Evolutionary conservation across 345 rosid genomes (phyloP).

Genomic region (Durio zibethinus): DNA sequence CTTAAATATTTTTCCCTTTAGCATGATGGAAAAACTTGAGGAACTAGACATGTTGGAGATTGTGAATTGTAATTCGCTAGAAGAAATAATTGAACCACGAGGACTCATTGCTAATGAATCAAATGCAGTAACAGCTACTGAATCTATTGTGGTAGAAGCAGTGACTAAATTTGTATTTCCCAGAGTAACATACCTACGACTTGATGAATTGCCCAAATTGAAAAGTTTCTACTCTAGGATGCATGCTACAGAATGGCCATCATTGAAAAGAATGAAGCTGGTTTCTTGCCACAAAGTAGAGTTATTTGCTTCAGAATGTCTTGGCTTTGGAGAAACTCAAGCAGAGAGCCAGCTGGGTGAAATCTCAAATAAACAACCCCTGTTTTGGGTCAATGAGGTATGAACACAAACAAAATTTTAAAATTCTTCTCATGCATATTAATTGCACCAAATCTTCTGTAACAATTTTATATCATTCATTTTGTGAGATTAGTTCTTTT

Average conservation of each 20-base stretch:
- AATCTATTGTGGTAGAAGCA: not conserved
- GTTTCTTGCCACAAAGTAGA: not conserved
- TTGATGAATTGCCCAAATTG: not conserved
- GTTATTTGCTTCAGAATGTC: constrained; percentile 5
- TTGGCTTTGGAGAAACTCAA: not conserved
- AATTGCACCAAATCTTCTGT: not conserved
- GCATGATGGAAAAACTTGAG: not conserved
- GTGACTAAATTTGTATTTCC: not conserved
- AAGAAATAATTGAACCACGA: not conserved
- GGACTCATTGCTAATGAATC: not conserved
- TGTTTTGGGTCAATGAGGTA: too few species aligned
- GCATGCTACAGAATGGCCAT: constrained; percentile 18
- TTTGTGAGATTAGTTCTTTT: too few species aligned
- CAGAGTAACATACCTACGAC: not conserved
- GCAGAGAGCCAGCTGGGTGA: not conserved
- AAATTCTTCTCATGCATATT: not conserved
- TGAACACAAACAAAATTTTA: not conserved
- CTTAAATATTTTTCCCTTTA: not conserved
- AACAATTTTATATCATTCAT: too few species aligned
- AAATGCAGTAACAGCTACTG: not conserved
- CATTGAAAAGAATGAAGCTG: not conserved
- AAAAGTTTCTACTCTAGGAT: not conserved
- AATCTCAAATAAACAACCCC: not conserved
- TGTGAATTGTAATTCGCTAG: not conserved
- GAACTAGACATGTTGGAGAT: not conserved